A percentile compares a stretch with the other conserved stretches of the same genome.
phyloP scores from a whole-genome alignment of 176 grass and related monocot species.

The Metroxylon sagu region DNA sequence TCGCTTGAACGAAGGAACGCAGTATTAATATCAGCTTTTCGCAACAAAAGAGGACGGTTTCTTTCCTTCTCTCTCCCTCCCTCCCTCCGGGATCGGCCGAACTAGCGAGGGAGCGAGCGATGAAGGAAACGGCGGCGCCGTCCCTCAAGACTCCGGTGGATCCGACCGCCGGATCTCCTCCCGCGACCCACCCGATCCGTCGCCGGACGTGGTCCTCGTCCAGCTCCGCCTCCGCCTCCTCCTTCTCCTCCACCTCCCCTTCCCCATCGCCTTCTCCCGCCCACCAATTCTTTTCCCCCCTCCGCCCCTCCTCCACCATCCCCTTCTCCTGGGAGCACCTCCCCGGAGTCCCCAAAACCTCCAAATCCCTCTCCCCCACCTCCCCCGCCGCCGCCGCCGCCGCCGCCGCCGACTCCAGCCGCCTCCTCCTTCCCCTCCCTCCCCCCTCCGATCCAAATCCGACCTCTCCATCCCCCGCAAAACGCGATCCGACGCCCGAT shows the following conservation, averaged over 20 bases:
- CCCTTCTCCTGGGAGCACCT: conserved; percentile 98
- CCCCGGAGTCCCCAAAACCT: conserved; percentile 74
- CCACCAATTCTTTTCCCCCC: conserved; percentile 25
- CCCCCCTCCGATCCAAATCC: neutral
- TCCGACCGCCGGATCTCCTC: no score
- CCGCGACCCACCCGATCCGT: neutral
- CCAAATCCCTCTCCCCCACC: neutral
- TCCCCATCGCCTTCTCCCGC: conserved; percentile 10
- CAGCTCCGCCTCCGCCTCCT: conserved; percentile 2
- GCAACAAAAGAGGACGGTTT: no score
- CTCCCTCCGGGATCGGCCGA: no score
- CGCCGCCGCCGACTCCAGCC: conserved; percentile 17
- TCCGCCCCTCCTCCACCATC: conserved; percentile 39
- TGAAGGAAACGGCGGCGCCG: no score
- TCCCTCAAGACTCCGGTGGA: no score
- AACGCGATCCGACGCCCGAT: neutral
- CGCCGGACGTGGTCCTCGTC: conserved; percentile 25
- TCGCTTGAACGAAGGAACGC: no score
- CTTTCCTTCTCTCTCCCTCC: no score
- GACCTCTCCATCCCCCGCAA: conserved; percentile 21
- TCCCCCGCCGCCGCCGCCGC: conserved; percentile 21
- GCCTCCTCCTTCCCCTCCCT: conserved; percentile 7
- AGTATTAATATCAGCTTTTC: no score
- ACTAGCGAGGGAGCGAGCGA: no score
- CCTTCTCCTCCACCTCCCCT: neutral